phyloP scores from a whole-genome alignment of 2,329 filamentous ascomycete genomes.

The Aspergillus flavus region DNA sequence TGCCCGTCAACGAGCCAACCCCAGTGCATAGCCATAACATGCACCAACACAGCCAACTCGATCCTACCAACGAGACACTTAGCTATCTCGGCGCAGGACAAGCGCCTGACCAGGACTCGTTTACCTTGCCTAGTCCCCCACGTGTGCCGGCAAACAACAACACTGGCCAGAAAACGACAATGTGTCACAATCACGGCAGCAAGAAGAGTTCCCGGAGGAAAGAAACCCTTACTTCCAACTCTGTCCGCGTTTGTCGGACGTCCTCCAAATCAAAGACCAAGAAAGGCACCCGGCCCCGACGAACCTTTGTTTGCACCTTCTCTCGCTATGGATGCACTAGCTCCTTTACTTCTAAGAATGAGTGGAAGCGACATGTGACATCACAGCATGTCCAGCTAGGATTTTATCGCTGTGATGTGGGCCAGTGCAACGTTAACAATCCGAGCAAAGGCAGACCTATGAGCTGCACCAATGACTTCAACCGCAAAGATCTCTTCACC shows the following conservation, averaged over 20 bases:
- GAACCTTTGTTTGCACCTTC: constrained; percentile 73
- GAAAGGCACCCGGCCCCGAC: constrained; percentile 7
- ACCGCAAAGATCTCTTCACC: constrained; percentile 88
- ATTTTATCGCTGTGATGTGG: constrained; percentile 76
- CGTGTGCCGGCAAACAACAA: neutral
- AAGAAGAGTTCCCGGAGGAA: neutral
- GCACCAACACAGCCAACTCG: neutral
- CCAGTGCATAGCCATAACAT: neutral
- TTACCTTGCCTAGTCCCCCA: neutral
- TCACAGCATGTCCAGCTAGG: constrained; percentile 76
- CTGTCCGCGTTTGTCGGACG: neutral
- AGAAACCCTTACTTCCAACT: neutral
- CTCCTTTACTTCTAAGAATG: constrained; percentile 80
- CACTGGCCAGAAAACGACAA: neutral
- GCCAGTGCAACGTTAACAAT: constrained; percentile 49
- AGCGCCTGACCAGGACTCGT: neutral
- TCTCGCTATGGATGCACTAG: constrained; percentile 72
- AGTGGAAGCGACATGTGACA: constrained; percentile 89
- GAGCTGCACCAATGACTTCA: constrained; percentile 66
- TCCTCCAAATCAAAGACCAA: constrained; percentile 11
- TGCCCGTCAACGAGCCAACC: neutral
- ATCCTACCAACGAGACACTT: neutral
- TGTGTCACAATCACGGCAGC: neutral
- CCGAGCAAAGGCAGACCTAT: constrained; percentile 8
- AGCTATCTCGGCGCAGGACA: neutral